Evolutionary conservation across 306 rosid genomes (phyloP), one percentile per base, ranked within the genome.

Genomic region (Fragaria nilgerrensis): DNA sequence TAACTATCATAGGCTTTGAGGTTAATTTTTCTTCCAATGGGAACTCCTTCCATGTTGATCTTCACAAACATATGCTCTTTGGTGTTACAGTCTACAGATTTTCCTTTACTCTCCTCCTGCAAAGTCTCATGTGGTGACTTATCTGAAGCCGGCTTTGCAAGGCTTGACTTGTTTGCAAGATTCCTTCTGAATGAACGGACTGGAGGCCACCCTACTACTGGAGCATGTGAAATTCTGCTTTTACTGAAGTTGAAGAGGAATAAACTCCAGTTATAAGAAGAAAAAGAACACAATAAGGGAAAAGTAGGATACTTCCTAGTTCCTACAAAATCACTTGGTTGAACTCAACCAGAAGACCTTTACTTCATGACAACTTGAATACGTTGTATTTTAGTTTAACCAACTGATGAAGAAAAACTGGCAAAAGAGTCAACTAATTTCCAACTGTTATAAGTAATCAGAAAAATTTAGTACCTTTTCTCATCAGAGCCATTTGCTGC

Each of bases 131-230:
- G 19, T 48, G 77, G 39, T 5, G 71, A 39, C 63, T 56, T 32
- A 73, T 86, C 88, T 37, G 90, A 75, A 20, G 75, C 48, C 2
- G 71, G 47, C 77, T 85, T 88, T 45, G 87, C 75, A 16, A 82
- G 43, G 79, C 85, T 29, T 66, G 72, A 64, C 41, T 84, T 84
- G 76, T 81, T 84, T 52, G 87, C 90, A 76, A 88, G 72, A 76
- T 87, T 93, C 89, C 86, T 93, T 84, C 98, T 85, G 71, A 56
- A 90, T 1, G 96, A 91, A 39, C 96, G 87, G 83, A 93, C 83
- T 39, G 98, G 98, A 53, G 98, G 98, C 98, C 98, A 93, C 45
- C 98, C 98, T 58, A 93, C 92, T 23, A 88, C 93, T 75, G 92
- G 70, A 65, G 87, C 88, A 59, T 87, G 73, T 73, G 88, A 83